These are phyloP conservation scores for Fusarium sp. DNA, from an alignment of 2,329 filamentous ascomycete species.

Conservation along the genomic window DNA sequence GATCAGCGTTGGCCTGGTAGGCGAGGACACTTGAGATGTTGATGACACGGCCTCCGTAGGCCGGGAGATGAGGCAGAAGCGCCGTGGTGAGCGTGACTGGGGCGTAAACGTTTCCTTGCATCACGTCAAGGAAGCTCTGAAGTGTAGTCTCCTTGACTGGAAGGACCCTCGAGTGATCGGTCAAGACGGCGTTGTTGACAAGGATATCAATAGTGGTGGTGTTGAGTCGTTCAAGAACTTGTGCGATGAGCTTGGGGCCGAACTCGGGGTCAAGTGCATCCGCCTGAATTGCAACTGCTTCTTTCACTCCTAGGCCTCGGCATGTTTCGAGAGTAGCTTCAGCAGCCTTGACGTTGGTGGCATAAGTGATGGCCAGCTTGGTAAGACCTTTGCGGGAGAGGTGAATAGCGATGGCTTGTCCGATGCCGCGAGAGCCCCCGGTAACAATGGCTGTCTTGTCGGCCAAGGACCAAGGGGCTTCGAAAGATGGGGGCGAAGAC, in stretches of 20 bases:
- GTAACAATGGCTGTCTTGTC: constrained; percentile 18
- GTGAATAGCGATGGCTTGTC: constrained; percentile 10
- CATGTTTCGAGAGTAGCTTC: neutral
- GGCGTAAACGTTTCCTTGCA: neutral
- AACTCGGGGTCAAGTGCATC: neutral
- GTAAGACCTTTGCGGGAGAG: constrained; percentile 9
- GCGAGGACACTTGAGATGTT: neutral
- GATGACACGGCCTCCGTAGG: neutral
- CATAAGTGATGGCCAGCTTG: constrained; percentile 4
- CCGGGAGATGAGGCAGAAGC: neutral
- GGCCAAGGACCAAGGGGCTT: neutral
- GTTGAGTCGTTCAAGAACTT: neutral
- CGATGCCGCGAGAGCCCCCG: constrained; percentile 14
- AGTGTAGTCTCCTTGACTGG: neutral
- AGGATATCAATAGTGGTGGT: neutral
- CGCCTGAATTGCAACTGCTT: neutral
- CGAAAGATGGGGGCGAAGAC: neutral
- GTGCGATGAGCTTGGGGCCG: neutral
- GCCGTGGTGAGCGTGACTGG: neutral
- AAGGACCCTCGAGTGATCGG: neutral
- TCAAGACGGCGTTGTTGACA: neutral
- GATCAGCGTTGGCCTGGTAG: neutral
- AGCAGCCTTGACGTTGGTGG: neutral
- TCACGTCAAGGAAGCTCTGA: neutral
- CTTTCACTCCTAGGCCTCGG: neutral